Evolutionary conservation across 1,139 yeast species (phyloP).

Genomic region (Geotrichum aggregatum): DNA sequence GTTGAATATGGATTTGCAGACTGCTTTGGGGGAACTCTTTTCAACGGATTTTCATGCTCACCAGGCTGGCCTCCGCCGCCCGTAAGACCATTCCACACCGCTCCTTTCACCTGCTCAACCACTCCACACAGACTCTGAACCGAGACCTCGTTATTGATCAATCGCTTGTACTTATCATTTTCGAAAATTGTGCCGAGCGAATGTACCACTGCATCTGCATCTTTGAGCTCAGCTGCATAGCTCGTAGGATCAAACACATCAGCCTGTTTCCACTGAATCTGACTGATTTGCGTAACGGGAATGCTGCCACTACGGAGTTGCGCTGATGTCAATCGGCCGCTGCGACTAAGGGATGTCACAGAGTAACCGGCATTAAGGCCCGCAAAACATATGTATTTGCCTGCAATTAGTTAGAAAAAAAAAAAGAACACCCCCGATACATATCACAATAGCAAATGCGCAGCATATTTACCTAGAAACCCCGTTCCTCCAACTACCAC

Average conservation of each 20-base stretch:
- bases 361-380: slow-evolving; percentile 11
- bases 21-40: slow-evolving; percentile 2
- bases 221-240: slow-evolving; percentile 47
- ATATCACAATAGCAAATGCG: too few species aligned
- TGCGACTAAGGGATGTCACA: slow-evolving; percentile 17
- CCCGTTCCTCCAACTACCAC: slow-evolving; percentile 88
- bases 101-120: slow-evolving; percentile 1
- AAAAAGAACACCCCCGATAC: too few species aligned
- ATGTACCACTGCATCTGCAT: slow-evolving; percentile 71
- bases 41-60: slow-evolving; percentile 15
- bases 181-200: slow-evolving; percentile 70
- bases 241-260: slow-evolving; percentile 63
- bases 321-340: slow-evolving; percentile 24
- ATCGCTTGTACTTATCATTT: slow-evolving; percentile 61
- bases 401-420: too few species aligned
- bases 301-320: slow-evolving; percentile 42
- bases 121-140: neutral
- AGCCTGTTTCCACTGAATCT: slow-evolving; percentile 67
- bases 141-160: slow-evolving; percentile 25
- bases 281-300: slow-evolving; percentile 46
- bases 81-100: neutral
- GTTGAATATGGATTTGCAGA: too few species aligned
- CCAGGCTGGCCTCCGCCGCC: neutral
- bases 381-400: slow-evolving; percentile 17
- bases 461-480: slow-evolving; percentile 50